phyloP scores from a whole-genome alignment of 1,284 basidiomycete genomes.

The Grifola frondosa region DNA sequence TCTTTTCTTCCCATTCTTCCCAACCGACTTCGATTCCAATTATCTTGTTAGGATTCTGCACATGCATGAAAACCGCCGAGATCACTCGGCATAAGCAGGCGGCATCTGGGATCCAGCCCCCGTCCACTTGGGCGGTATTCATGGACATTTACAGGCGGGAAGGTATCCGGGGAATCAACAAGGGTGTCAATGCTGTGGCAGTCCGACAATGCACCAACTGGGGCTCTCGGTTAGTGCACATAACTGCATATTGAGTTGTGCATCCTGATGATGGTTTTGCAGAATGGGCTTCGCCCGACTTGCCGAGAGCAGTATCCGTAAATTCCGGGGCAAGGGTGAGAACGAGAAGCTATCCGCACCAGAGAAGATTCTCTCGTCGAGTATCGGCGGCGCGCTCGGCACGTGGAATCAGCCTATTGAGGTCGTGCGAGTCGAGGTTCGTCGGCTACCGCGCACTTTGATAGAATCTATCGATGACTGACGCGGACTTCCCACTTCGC shows the following conservation, averaged over 20 bases:
- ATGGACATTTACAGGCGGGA: conserved; percentile 92
- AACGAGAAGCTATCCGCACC: conserved; percentile 72
- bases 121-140: conserved; percentile 94
- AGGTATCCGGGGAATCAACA: conserved; percentile 96
- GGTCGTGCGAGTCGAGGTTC: conserved; percentile 88
- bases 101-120: conserved; percentile 85
- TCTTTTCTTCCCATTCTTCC: background rate
- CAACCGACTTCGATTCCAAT: background rate
- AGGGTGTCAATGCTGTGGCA: conserved; percentile 99
- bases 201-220: conserved; percentile 98
- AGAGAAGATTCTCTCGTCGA: conserved; percentile 91
- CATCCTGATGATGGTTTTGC: too few species aligned
- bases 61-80: conserved; percentile 98
- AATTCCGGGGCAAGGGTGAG: conserved; percentile 74
- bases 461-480: conserved; percentile 5
- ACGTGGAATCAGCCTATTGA: conserved; percentile 99
- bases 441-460: conserved; percentile 14
- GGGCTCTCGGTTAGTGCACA: conserved; percentile 87
- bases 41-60: conserved; percentile 81
- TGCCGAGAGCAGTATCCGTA: conserved; percentile 82
- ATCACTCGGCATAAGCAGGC: conserved; percentile 97
- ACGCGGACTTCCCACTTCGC: too few species aligned
- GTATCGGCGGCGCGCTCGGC: conserved; percentile 91
- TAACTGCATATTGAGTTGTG: too few species aligned
- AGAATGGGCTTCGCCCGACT: conserved; percentile 97